Percentiles rank a stretch among this genome's conserved stretches.
These are phyloP conservation scores for Cyberlindnera petersonii DNA, from an alignment of 805 yeast genomes.

Conservation along the genomic window DNA sequence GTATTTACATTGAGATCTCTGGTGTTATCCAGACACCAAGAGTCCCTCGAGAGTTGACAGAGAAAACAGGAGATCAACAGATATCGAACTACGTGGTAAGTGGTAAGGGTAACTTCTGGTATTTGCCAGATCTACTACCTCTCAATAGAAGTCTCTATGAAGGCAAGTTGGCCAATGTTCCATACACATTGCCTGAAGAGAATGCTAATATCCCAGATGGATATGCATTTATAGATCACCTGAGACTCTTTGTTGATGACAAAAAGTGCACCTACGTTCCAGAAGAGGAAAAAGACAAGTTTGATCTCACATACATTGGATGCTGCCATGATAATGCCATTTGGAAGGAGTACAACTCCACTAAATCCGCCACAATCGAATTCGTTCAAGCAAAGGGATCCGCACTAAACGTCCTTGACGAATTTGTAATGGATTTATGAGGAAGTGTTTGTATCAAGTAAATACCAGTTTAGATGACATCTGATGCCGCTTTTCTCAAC, in stretches of 20 bases:
- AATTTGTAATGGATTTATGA: slow-evolving; percentile 18
- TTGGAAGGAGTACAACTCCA: slow-evolving; percentile 37
- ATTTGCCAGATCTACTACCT: slow-evolving; percentile 47
- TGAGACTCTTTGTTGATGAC: slow-evolving; percentile 36
- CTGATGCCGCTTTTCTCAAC: slow-evolving; percentile 75
- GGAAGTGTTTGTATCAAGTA: too few relatives aligned
- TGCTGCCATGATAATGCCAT: slow-evolving; percentile 38
- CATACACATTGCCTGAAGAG: slow-evolving; percentile 38
- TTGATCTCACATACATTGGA: slow-evolving; percentile 35
- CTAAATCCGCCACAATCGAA: slow-evolving; percentile 26
- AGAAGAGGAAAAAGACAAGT: slow-evolving; percentile 35
- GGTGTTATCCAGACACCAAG: slow-evolving; percentile 35
- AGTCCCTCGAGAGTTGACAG: slow-evolving; percentile 17
- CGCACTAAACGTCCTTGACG: slow-evolving; percentile 25
- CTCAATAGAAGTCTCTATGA: slow-evolving; percentile 54
- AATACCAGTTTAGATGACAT: slow-evolving; percentile 37
- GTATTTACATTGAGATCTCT: slow-evolving; percentile 54
- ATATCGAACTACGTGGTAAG: slow-evolving; percentile 30
- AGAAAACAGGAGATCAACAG: slow-evolving; percentile 11
- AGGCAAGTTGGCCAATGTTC: slow-evolving; percentile 48
- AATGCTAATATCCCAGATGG: slow-evolving; percentile 29
- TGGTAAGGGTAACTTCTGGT: slow-evolving; percentile 44
- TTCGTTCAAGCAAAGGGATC: slow-evolving; percentile 16
- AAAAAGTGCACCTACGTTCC: slow-evolving; percentile 38
- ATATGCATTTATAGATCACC: slow-evolving; percentile 34